Percentiles rank a stretch among this genome's conserved stretches.
Evolutionary conservation across 2,329 filamentous ascomycete species (phyloP).

Genomic region (Metarhizium guizhouense): DNA sequence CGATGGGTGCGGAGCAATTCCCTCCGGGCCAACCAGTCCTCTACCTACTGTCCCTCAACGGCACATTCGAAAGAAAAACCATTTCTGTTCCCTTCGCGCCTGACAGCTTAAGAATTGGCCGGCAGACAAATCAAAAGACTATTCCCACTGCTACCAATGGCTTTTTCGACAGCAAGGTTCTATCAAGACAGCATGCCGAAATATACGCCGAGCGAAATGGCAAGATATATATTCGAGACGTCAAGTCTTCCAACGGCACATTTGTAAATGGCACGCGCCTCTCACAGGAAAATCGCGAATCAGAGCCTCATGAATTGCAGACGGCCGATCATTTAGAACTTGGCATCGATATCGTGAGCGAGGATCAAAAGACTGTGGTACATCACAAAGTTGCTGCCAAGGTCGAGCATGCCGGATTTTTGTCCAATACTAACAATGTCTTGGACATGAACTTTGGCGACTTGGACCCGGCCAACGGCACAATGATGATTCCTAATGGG

Average conservation of each 20-base stretch:
- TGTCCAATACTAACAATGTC: conserved; percentile 64
- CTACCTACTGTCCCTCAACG: conserved; percentile 82
- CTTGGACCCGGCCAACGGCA: conserved; percentile 69
- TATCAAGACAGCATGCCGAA: conserved; percentile 92
- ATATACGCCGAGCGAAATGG: conserved; percentile 81
- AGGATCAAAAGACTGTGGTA: conserved; percentile 96
- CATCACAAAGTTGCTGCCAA: conserved; percentile 97
- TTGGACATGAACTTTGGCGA: conserved; percentile 90
- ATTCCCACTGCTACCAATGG: conserved; percentile 85
- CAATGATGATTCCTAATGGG: conserved; percentile 61
- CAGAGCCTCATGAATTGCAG: conserved; percentile 86
- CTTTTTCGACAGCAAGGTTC: conserved; percentile 95
- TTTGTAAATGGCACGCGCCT: conserved; percentile 91
- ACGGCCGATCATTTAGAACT: conserved; percentile 88
- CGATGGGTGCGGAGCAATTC: conserved; percentile 49
- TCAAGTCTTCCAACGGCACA: conserved; percentile 97
- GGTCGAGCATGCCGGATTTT: conserved; percentile 87
- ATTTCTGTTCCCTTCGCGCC: conserved; percentile 88
- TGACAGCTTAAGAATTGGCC: conserved; percentile 89
- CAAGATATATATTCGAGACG: conserved; percentile 91
- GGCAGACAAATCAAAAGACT: conserved; percentile 95
- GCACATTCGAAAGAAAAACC: conserved; percentile 94
- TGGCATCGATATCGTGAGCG: conserved; percentile 96
- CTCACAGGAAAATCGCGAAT: conserved; percentile 91
- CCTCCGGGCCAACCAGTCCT: conserved; percentile 66